Evolutionary conservation across 805 yeast genomes (phyloP).

Genomic region (Barnettozyma siamensis): DNA sequence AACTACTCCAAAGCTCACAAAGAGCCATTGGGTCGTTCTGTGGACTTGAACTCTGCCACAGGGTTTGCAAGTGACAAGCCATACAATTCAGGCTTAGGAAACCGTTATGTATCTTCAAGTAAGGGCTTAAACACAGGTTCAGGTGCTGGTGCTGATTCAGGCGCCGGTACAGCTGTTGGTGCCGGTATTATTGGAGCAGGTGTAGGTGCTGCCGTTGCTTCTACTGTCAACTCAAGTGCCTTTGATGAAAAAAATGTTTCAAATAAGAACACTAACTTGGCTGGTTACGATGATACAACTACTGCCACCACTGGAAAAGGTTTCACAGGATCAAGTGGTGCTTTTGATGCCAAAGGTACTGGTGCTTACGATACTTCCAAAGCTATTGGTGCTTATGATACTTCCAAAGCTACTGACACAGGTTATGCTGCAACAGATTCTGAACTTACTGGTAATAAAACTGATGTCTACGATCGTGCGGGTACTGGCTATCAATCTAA

Average conservation of each 20-base stretch:
- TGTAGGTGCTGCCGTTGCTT: constrained; percentile 7
- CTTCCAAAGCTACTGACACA: neutral
- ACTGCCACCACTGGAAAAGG: neutral
- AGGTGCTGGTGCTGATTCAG: constrained; percentile 5
- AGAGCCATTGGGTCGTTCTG: neutral
- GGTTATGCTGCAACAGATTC: neutral
- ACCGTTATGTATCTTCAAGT: neutral
- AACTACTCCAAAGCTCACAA: neutral
- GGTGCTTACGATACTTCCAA: constrained; percentile 8
- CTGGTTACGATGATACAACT: neutral
- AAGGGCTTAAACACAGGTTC: neutral
- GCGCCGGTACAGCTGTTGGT: constrained; percentile 7
- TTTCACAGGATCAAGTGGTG: neutral
- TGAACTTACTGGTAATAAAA: too few species aligned
- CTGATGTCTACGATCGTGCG: too few species aligned
- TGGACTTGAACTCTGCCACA: neutral
- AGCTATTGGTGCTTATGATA: constrained; percentile 10
- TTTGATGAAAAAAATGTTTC: neutral
- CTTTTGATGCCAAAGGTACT: neutral
- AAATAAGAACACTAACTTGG: neutral
- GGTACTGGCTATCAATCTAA: constrained; percentile 2
- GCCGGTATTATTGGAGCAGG: constrained; percentile 2
- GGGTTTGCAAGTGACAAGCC: neutral
- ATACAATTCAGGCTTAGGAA: neutral
- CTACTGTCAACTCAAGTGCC: neutral